These are phyloP conservation scores for Orbilia quercus DNA, from an alignment of 2,329 filamentous ascomycete genomes.

Conservation along the genomic window DNA sequence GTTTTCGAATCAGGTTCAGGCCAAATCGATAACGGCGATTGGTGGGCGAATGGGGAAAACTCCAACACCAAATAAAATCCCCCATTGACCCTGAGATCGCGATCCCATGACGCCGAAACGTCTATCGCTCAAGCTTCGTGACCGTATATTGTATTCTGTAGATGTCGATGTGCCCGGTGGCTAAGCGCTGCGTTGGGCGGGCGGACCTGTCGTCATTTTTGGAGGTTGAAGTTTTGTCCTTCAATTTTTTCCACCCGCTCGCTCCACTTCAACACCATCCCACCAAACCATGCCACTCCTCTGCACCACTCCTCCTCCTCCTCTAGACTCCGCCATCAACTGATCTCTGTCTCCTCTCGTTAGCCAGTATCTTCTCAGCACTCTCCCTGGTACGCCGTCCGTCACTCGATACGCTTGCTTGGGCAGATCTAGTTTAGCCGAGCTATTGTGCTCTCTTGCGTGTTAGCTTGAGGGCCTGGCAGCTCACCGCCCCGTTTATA, in stretches of 20 bases:
- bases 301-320: constrained; percentile 18
- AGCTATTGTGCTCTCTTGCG: constrained; percentile 11
- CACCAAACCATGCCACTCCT: constrained; percentile 16
- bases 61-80: background rate
- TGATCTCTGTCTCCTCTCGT: constrained; percentile 9
- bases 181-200: background rate
- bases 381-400: background rate
- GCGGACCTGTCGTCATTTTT: constrained; percentile 12
- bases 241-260: background rate
- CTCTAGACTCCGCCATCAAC: constrained; percentile 27
- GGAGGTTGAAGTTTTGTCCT: constrained; percentile 10
- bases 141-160: too few species aligned
- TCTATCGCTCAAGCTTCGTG: too few species aligned
- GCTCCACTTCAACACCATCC: constrained; percentile 1
- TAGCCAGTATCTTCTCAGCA: constrained; percentile 11
- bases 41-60: background rate
- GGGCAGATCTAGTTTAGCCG: constrained; percentile 1
- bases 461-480: background rate
- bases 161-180: too few species aligned
- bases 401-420: background rate
- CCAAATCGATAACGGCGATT: constrained; percentile 4
- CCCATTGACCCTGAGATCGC: too few species aligned
- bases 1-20: background rate
- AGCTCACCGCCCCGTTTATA: background rate
- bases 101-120: too few species aligned